phyloP scores from a whole-genome alignment of 2,329 filamentous ascomycete genomes.

The Helicocarpus griseus region DNA sequence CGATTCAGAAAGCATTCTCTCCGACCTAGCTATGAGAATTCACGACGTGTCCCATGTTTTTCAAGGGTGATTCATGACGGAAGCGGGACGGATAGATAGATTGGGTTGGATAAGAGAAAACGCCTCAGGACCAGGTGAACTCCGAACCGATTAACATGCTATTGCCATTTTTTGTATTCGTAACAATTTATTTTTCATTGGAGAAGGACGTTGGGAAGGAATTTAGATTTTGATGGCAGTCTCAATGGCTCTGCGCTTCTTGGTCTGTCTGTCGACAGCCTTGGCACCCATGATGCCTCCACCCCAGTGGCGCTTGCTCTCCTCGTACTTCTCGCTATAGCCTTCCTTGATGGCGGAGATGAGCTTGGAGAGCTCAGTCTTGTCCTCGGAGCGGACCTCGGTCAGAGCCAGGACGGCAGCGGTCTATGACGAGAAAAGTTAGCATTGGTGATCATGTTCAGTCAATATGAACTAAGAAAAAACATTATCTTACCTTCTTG shows the following conservation, averaged over 20 bases:
- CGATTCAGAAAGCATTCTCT: too few relatives aligned
- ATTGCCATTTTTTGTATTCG: conserved; percentile 43
- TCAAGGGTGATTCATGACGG: too few relatives aligned
- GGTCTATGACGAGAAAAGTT: conserved; percentile 47
- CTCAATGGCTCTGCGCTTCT: conserved; percentile 93
- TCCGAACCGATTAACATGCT: conserved; percentile 2
- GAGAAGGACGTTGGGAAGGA: not conserved
- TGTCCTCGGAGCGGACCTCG: conserved; percentile 96
- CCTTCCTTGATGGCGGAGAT: conserved; percentile 95
- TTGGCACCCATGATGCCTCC: conserved; percentile 99
- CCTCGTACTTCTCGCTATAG: conserved; percentile 92
- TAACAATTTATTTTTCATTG: too few relatives aligned
- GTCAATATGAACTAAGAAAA: too few relatives aligned
- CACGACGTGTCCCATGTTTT: too few relatives aligned
- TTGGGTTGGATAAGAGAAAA: too few relatives aligned
- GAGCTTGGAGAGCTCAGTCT: conserved; percentile 95
- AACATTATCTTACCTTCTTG: conserved; percentile 67
- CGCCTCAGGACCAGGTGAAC: too few relatives aligned
- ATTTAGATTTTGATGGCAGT: conserved; percentile 93
- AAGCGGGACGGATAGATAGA: too few relatives aligned
- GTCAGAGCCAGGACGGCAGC: conserved; percentile 91
- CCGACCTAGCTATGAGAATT: too few relatives aligned
- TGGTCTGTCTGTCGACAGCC: conserved; percentile 66
- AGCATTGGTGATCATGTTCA: not conserved
- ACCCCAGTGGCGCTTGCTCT: conserved; percentile 87